Conservation (phyloP, 768 basidiomycete species). For the Kwoniella botswanensis region DNA sequence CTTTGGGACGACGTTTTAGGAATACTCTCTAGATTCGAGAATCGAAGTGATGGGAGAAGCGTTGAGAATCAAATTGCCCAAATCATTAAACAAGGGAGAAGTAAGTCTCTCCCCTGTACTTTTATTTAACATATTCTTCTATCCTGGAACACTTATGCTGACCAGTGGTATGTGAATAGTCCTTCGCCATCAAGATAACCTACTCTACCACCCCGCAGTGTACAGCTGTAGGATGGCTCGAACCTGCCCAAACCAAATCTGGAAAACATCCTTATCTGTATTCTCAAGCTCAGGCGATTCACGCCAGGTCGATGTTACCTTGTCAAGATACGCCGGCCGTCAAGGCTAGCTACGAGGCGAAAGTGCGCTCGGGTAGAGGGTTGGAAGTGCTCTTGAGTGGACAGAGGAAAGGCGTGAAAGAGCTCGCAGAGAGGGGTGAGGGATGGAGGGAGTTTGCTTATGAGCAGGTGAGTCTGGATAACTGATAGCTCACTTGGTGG, state of each 20-base stretch:
- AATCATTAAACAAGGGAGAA: conserved; percentile 54
- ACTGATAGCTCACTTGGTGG: too few species aligned
- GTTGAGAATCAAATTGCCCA: conserved; percentile 67
- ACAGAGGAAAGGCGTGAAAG: conserved; percentile 71
- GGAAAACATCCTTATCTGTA: conserved; percentile 84
- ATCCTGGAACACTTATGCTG: background rate
- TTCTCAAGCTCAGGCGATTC: conserved; percentile 91
- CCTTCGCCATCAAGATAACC: conserved; percentile 62
- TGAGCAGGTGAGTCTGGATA: conserved; percentile 68
- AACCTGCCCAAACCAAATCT: conserved; percentile 83
- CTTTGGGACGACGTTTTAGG: conserved; percentile 4
- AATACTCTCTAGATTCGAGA: conserved; percentile 32
- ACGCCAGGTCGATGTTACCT: conserved; percentile 78
- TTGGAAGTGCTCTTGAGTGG: conserved; percentile 88
- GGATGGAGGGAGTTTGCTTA: conserved; percentile 80
- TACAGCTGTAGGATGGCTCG: conserved; percentile 86
- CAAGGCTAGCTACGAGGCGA: conserved; percentile 89
- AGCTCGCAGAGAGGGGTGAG: conserved; percentile 78
- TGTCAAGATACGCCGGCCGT: conserved; percentile 87
- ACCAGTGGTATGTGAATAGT: conserved; percentile 57
- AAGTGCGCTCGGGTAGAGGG: conserved; percentile 74
- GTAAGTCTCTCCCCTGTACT: conserved; percentile 17
- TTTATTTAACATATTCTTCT: background rate
- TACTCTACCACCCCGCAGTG: conserved; percentile 77
- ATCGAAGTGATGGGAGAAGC: conserved; percentile 75